phyloP scores from a whole-genome alignment of 176 grass and related monocot genomes.

The bread wheat (Triticum aestivum) region IWGSC_CS_RefSeq_v2.1 NC_057806.1:700638529-700639028 shows the following conservation, averaged over 20 bases:
- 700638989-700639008: conserved; percentile 66
- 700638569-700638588: conserved; percentile 50
- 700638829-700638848: neutral
- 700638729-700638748: conserved; percentile 55
- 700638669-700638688: conserved; percentile 70
- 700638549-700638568: conserved; percentile 41
- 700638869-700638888: neutral
- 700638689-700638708: conserved; percentile 71
- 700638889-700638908: conserved; percentile 25
- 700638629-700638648: neutral
- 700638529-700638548: conserved; percentile 68
- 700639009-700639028: conserved; percentile 43
- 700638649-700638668: conserved; percentile 52
- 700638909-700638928: too few species aligned
- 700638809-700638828: conserved; percentile 6
- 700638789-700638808: conserved; percentile 89
- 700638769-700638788: conserved; percentile 63
- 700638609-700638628: conserved; percentile 18
- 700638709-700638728: conserved; percentile 92
- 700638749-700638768: conserved; percentile 39
- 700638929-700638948: too few species aligned
- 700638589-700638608: conserved; percentile 44
- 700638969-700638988: too few species aligned
- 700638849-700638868: neutral
- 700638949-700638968: too few species aligned